A percentile compares a stretch with the other conserved stretches of the same genome.
phyloP scores from a whole-genome alignment of 2,329 filamentous ascomycete species.

The Pseudogymnoascus destructans region DNA sequence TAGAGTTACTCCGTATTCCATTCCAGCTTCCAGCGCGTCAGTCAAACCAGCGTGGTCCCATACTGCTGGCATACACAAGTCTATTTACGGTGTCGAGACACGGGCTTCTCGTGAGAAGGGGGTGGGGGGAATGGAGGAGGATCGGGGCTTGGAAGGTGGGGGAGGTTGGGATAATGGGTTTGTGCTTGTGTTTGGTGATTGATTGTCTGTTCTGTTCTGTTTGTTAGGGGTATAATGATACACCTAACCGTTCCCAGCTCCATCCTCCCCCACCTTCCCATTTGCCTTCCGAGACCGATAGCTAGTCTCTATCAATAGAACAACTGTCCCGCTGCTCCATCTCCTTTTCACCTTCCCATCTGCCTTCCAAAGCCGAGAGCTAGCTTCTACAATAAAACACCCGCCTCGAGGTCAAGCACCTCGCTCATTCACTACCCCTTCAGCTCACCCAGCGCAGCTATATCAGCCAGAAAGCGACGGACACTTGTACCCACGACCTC shows the following conservation, averaged over 20 bases:
- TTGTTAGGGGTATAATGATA: background rate
- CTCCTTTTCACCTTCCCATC: background rate
- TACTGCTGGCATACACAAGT: background rate
- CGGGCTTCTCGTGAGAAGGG: background rate
- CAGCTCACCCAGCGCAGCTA: conserved; percentile 35
- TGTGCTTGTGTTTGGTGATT: background rate
- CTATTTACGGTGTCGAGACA: background rate
- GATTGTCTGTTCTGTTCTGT: background rate
- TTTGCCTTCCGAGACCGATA: background rate
- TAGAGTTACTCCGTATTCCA: background rate
- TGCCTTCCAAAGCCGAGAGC: background rate
- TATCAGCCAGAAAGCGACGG: conserved; percentile 40
- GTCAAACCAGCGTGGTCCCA: background rate
- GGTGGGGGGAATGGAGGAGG: background rate
- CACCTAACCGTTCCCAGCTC: background rate
- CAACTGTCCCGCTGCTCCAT: background rate
- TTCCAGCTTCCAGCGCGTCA: background rate
- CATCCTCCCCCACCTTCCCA: background rate
- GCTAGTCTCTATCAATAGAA: background rate
- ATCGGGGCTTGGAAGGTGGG: background rate
- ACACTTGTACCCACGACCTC: conserved; percentile 39
- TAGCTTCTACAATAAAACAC: background rate
- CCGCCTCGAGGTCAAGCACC: background rate
- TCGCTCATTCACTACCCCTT: background rate
- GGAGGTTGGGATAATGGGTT: background rate